Conservation (phyloP, 2,329 filamentous ascomycete genomes). For the Onygenales sp. region DNA sequence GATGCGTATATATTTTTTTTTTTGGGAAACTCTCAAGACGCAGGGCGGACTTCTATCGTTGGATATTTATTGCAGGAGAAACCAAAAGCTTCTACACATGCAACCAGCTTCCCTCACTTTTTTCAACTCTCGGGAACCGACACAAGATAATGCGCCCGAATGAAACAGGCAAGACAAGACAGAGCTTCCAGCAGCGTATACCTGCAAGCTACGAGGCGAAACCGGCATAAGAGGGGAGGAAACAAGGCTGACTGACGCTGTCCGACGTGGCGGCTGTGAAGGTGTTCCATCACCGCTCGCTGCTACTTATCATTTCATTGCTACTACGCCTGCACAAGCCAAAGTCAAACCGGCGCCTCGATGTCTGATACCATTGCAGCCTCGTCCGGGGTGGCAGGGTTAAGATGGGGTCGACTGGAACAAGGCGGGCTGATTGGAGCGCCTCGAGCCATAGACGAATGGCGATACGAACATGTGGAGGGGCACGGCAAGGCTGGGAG, state of each 20-base stretch:
- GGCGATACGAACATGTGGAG: constrained; percentile 1
- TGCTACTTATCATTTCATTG: no score
- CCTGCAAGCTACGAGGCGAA: no score
- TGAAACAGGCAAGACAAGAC: no score
- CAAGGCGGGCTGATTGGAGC: no score
- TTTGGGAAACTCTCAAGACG: background rate
- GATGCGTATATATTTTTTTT: background rate
- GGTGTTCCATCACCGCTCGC: no score
- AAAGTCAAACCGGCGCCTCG: no score
- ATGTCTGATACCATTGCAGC: no score
- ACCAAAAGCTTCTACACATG: background rate
- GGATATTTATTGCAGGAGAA: background rate
- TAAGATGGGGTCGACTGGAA: no score
- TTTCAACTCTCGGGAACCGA: background rate
- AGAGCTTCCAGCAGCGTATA: no score
- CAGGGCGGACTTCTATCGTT: background rate
- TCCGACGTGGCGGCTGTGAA: no score
- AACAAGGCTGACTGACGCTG: constrained; percentile 1
- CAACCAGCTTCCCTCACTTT: background rate
- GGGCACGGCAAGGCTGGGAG: background rate
- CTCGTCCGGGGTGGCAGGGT: no score
- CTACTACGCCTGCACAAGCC: no score
- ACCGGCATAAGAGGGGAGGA: background rate
- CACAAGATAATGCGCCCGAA: background rate
- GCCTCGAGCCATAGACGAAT: background rate